Base-by-base conservation (phyloP, 257 asterid genomes). In the Ilex asprella region DNA sequence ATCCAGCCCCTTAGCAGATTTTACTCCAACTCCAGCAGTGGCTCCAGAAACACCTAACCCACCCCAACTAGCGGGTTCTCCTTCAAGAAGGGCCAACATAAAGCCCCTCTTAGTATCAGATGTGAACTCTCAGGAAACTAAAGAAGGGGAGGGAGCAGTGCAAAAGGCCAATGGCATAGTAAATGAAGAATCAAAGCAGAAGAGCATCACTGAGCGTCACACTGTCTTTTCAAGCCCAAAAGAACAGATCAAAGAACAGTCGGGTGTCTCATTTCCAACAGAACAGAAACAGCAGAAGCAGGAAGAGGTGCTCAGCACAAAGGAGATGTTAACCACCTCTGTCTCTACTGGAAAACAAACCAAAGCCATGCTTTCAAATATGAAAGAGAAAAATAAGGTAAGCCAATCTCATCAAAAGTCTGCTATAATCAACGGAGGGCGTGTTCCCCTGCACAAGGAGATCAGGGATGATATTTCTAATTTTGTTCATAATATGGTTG, bases 101-200 rank as follows among this genome's bases (percentile, higher is more conserved):
- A 72, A 66, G 58, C 61, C 77, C 41, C 55, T 21, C 16, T 15
- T 43, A 27, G 62, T 58, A 62, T 53, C 67, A 49, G 72, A 55
- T 43, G 66, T 61, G 30, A 74, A 72, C 60, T 75, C 75, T 29
- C 73, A 72, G 16, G 88, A 69, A 65, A 55, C 70, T 56, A 74
- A 70, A 68, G 84, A 83, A 59, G 91, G 79, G 76, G 73, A 78
- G 56, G 85, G 82, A 62, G 78, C 74, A 7, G 60, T 50, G 67
- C 71, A 77, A 70, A 76, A 67, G 43, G 64, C 66, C 15, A 66
- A 56, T 12, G 63, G 16, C 13, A 60, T 67, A 65, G 70, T 63
- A 32, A 47, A 64, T 13, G 68, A 61, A 14, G 70, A 69, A 75
- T 62, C 66, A 14, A 72, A 67, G 65, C 72, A 77, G 63, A 61